These are phyloP conservation scores for Albatrellus ellisii DNA, from an alignment of 768 basidiomycete genomes.

Conservation along the genomic window DNA sequence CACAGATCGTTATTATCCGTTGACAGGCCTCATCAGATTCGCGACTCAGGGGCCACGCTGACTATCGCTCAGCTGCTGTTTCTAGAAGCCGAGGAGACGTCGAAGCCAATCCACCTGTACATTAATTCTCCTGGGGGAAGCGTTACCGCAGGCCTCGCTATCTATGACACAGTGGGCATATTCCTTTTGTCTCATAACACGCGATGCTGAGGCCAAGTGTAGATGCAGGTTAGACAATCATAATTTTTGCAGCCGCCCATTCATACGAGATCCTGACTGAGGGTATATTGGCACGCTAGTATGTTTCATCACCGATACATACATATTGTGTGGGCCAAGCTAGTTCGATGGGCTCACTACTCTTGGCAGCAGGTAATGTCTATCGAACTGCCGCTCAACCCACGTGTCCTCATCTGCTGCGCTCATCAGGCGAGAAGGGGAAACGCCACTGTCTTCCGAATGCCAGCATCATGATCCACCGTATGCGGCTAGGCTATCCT, in stretches of 20 bases:
- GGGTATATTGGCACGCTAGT: constrained; percentile 23
- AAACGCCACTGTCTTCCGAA: constrained; percentile 89
- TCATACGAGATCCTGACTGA: background rate
- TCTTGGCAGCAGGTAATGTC: constrained; percentile 64
- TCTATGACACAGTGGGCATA: constrained; percentile 86
- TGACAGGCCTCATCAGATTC: too few species aligned
- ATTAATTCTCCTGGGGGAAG: constrained; percentile 96
- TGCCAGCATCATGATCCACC: constrained; percentile 97
- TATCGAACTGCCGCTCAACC: background rate
- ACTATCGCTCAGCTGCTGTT: constrained; percentile 89
- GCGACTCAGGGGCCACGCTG: constrained; percentile 79
- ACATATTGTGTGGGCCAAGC: constrained; percentile 96
- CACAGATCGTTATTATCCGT: too few species aligned
- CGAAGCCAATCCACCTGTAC: constrained; percentile 91
- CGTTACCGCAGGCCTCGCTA: constrained; percentile 91
- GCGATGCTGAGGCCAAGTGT: constrained; percentile 1
- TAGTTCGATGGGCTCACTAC: constrained; percentile 90
- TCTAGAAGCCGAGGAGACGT: constrained; percentile 89
- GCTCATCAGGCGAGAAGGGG: constrained; percentile 53
- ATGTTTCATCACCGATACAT: constrained; percentile 89
- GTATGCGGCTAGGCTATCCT: constrained; percentile 31
- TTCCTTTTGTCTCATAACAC: constrained; percentile 1
- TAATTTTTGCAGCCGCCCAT: background rate
- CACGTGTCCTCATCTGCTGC: constrained; percentile 7
- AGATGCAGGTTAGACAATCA: constrained; percentile 45